A percentile compares a stretch with the other conserved stretches of the same genome.
Conservation (phyloP, 2,329 filamentous ascomycete species). For the Alternaria panax region DNA sequence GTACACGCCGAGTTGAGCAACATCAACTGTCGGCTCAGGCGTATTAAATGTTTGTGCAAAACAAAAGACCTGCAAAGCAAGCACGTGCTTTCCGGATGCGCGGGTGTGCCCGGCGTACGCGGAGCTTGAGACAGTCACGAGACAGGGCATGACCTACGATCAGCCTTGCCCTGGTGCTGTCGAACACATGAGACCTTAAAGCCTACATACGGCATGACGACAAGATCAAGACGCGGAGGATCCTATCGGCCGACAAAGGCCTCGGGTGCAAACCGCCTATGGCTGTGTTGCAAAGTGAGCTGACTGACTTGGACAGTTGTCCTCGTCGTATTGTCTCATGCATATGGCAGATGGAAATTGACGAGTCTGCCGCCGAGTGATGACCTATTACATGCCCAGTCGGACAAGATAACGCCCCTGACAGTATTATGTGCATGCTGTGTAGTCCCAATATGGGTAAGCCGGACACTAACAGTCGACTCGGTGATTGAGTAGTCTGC, state of each 20-base stretch:
- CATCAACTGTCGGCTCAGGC: neutral
- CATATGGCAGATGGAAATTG: slow-evolving; percentile 2
- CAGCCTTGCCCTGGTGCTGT: slow-evolving; percentile 16
- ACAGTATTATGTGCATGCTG: slow-evolving; percentile 8
- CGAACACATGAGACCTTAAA: slow-evolving; percentile 6
- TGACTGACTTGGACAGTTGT: neutral
- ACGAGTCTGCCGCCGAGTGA: slow-evolving; percentile 5
- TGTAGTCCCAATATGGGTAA: slow-evolving; percentile 16
- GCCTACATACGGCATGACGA: neutral
- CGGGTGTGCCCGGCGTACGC: slow-evolving; percentile 3
- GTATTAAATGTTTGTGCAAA: neutral
- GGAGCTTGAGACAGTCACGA: slow-evolving; percentile 19
- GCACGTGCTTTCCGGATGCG: neutral
- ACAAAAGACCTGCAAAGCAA: neutral
- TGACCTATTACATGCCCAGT: slow-evolving; percentile 17
- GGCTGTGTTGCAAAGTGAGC: slow-evolving; percentile 12
- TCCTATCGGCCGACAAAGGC: slow-evolving; percentile 4
- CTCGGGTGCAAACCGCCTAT: slow-evolving; percentile 10
- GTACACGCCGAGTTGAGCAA: neutral
- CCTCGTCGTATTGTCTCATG: neutral
- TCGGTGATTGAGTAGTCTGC: neutral
- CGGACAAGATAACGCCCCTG: slow-evolving; percentile 10
- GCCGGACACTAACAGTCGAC: slow-evolving; percentile 19
- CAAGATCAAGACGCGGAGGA: neutral
- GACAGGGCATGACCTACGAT: slow-evolving; percentile 15